phyloP scores from a whole-genome alignment of 1,139 yeast genomes.

The Debaryomyces fabryi region DNA sequence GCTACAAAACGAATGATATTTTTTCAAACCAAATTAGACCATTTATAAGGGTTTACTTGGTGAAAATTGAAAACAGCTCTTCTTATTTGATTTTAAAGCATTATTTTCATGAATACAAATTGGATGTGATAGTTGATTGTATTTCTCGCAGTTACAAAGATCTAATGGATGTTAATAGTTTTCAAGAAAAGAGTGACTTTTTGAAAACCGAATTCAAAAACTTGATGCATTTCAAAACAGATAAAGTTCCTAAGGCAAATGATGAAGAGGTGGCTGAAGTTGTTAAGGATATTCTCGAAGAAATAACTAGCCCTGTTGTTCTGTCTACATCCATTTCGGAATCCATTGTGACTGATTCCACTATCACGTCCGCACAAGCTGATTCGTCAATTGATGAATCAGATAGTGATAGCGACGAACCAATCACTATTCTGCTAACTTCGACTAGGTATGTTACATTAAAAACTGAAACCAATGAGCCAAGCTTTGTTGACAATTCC shows the following conservation, averaged over 20 bases:
- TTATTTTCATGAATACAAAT: background rate
- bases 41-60: background rate
- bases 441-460: slow-evolving; percentile 32
- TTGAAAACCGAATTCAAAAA: slow-evolving; percentile 31
- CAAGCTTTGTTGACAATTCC: slow-evolving; percentile 18
- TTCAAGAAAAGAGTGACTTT: slow-evolving; percentile 26
- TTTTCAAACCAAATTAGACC: background rate
- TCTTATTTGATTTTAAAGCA: background rate
- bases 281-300: slow-evolving; percentile 8
- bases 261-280: slow-evolving; percentile 8
- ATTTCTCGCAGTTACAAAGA: slow-evolving; percentile 1
- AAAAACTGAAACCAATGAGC: slow-evolving; percentile 16
- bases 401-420: slow-evolving; percentile 20
- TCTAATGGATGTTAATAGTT: slow-evolving; percentile 10
- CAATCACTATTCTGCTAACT: slow-evolving; percentile 30
- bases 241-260: slow-evolving; percentile 3
- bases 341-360: background rate
- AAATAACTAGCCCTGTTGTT: slow-evolving; percentile 1
- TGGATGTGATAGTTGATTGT: background rate
- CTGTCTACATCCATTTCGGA: background rate
- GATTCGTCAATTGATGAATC: background rate
- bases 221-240: slow-evolving; percentile 24
- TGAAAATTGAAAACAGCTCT: background rate
- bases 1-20: background rate
- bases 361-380: background rate